Evolutionary conservation across 148 eudicot species (phyloP).

Genomic region (Chenopodium berlandieri): DNA sequence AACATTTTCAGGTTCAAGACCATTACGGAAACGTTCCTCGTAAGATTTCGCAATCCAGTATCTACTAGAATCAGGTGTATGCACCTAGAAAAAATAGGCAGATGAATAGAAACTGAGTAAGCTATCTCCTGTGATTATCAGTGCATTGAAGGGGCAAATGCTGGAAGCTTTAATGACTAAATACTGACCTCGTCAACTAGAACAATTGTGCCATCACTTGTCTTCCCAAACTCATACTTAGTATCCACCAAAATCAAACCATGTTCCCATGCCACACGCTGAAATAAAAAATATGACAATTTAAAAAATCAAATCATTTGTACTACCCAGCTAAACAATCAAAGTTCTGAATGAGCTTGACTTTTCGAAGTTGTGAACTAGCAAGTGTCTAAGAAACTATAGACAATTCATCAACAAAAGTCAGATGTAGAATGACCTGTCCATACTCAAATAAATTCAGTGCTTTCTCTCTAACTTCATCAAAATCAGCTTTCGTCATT

Average conservation of each 20-base stretch:
- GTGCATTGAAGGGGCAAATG: neutral
- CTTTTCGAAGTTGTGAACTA: neutral
- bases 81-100: conserved; percentile 52
- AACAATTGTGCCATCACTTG: conserved; percentile 70
- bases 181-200: conserved; percentile 77
- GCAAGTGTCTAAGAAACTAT: neutral
- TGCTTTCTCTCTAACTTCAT: conserved; percentile 78
- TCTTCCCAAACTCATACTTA: conserved; percentile 95
- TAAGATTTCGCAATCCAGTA: conserved; percentile 89
- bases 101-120: neutral
- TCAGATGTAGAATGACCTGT: conserved; percentile 49
- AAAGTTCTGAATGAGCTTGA: neutral
- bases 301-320: neutral
- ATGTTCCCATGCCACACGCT: conserved; percentile 79
- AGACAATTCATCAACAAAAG: neutral
- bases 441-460: conserved; percentile 83
- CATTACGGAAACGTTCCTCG: conserved; percentile 58
- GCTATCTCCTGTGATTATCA: too few relatives aligned
- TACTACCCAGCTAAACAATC: conserved; percentile 4
- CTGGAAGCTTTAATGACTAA: neutral
- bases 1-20: conserved; percentile 94
- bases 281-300: conserved; percentile 23
- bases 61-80: conserved; percentile 98
- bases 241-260: conserved; percentile 94
- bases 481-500: conserved; percentile 81